Conservation (phyloP, 2,329 filamentous ascomycete species). For the Pseudopithomyces chartarum region DNA sequence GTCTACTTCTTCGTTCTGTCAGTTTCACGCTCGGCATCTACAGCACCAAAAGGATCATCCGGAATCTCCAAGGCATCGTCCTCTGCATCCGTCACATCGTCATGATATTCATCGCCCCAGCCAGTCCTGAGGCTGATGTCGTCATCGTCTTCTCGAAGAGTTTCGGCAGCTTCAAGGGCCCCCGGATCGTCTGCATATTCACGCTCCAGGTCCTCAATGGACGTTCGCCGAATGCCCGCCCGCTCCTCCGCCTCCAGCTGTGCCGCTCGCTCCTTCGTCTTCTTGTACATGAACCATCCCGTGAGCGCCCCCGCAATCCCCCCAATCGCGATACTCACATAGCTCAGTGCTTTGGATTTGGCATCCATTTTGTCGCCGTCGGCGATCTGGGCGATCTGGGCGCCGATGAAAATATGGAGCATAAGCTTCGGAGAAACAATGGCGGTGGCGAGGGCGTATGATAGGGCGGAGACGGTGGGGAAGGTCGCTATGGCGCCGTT, state of each 20-base stretch:
- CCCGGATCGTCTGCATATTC: conserved; percentile 54
- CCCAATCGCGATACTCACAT: conserved; percentile 76
- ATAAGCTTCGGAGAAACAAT: conserved; percentile 84
- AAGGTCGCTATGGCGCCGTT: conserved; percentile 96
- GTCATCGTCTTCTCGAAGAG: conserved; percentile 55
- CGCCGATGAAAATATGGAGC: conserved; percentile 91
- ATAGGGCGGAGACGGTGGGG: conserved; percentile 77
- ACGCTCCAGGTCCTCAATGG: conserved; percentile 42
- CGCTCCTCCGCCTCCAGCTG: conserved; percentile 55
- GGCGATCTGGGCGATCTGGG: conserved; percentile 79
- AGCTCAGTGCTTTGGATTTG: conserved; percentile 80
- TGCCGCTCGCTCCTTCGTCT: conserved; percentile 56
- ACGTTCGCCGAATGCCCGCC: conserved; percentile 37
- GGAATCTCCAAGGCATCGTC: conserved; percentile 48
- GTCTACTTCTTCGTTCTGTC: conserved; percentile 9
- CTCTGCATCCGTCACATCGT: conserved; percentile 49
- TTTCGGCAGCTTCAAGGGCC: conserved; percentile 45
- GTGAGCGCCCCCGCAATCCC: conserved; percentile 73
- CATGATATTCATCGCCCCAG: conserved; percentile 49
- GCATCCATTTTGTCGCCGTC: conserved; percentile 82
- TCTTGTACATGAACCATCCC: conserved; percentile 83
- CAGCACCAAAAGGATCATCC: conserved; percentile 51
- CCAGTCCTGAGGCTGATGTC: conserved; percentile 59
- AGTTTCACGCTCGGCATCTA: conserved; percentile 46
- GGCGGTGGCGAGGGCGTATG: conserved; percentile 82